Conservation (phyloP, 1,284 basidiomycete species). For the Meira miltonrushii region DNA sequence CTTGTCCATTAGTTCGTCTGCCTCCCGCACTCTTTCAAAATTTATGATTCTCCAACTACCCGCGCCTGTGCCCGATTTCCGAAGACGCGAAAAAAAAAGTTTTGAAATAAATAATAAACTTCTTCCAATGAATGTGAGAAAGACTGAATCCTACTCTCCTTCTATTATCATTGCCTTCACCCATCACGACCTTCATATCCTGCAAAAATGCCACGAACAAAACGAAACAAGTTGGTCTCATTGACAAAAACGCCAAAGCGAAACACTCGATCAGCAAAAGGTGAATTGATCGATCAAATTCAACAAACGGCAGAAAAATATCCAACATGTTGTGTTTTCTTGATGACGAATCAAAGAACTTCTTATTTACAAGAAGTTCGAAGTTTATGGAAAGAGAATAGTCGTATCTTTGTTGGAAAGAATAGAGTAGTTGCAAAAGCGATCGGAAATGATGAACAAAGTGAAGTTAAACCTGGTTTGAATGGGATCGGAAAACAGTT, state of each 20-base stretch:
- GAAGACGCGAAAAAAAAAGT: neutral
- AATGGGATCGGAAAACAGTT: constrained; percentile 78
- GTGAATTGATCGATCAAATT: constrained; percentile 74
- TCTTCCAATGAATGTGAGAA: too few species aligned
- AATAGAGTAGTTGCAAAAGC: constrained; percentile 93
- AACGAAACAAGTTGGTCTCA: constrained; percentile 55
- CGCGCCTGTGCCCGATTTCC: neutral
- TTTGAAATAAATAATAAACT: neutral
- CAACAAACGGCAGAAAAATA: constrained; percentile 61
- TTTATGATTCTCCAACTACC: too few species aligned
- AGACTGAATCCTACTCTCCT: neutral
- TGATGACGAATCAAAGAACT: constrained; percentile 91
- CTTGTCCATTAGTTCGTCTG: too few species aligned
- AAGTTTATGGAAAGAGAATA: constrained; percentile 75
- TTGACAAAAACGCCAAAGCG: constrained; percentile 59
- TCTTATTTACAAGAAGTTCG: constrained; percentile 88
- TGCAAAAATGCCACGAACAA: constrained; percentile 52
- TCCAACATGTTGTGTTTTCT: constrained; percentile 91
- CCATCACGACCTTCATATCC: neutral
- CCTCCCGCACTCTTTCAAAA: too few species aligned
- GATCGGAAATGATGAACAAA: constrained; percentile 78
- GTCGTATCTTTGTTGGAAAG: constrained; percentile 77
- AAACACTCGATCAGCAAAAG: constrained; percentile 67
- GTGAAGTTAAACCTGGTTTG: constrained; percentile 76
- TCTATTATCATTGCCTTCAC: neutral